Base-by-base conservation (phyloP, 2,329 filamentous ascomycete species). In the Tympanopsis confertula region DNA sequence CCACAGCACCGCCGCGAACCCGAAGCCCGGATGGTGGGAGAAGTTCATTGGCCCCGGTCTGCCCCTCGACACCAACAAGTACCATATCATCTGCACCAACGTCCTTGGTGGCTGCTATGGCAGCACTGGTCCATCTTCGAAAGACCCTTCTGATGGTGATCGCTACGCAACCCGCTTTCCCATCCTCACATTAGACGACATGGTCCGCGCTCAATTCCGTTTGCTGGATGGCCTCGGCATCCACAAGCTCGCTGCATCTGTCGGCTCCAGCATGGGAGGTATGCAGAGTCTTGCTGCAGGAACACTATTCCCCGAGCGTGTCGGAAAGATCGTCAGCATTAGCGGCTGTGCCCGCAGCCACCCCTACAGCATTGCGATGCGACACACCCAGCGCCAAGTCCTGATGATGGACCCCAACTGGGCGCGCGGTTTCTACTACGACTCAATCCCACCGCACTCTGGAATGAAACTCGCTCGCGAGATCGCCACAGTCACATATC, bases 331-430 rank as follows among this genome's bases (percentile, higher is more conserved):
- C 44, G 85, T 87, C 26, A 89, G 80, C 50, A 91, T 96, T 52
- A 93, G 84, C 52, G 91, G 89, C 12, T 98, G 91, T 57, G 91
- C 89, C 1, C 72, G 91, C 45, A 93, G 84, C 48, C 91, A 98
- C 56, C 91, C 91, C 1, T 98, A 98, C 64, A 94, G 88, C 58
- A 94, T 98, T 55, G 91, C 91, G 22, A 95, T 98, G 89, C 79
- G 91, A 38, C 91, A 98, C 61, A 94, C 89, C 0, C 91, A 98
- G 61, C 79, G 91, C 19, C 91, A 96, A 63, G 91, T 95, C 1
- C 72, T 98, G 35, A 96, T 98, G 88, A 95, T 95, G 82, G 91
- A 98, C 51, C 87, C 88, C 2, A 87, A 94, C 52, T 98, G 91
- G 91, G 85, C 86, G 47, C 78, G 91, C 24, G 91, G 91, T 2